Percentiles rank a stretch among this genome's conserved stretches.
Conservation (phyloP, 176 grass and related monocot genomes). For the Phoenix dactylifera region DNA sequence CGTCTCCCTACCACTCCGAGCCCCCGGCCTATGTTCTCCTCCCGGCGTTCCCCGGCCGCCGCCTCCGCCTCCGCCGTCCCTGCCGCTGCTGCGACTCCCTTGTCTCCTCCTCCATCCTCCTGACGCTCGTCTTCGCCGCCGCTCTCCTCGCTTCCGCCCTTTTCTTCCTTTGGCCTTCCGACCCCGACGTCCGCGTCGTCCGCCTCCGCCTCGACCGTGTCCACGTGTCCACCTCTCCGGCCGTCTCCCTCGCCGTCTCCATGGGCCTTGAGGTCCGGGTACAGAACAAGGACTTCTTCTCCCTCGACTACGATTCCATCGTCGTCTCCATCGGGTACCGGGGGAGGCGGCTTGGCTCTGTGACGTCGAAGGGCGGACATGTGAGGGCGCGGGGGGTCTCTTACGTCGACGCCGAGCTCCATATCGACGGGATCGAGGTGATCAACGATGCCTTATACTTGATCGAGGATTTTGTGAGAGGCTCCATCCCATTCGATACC, state of each 20-base stretch:
- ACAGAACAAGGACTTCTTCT: conserved; percentile 60
- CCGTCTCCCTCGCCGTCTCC: conserved; percentile 40
- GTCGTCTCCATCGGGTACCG: conserved; percentile 47
- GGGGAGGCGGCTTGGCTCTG: conserved; percentile 33
- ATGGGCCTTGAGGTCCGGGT: conserved; percentile 39
- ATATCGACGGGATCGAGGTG: conserved; percentile 45
- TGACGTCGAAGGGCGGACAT: conserved; percentile 35
- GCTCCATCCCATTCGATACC: conserved; percentile 64
- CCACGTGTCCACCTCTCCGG: conserved; percentile 38
- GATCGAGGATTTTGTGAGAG: conserved; percentile 54
- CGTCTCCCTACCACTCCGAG: no score
- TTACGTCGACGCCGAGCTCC: conserved; percentile 55
- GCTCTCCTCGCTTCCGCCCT: conserved; percentile 15
- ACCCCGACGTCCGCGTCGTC: conserved; percentile 47
- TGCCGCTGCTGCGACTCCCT: conserved; percentile 19
- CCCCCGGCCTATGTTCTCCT: no score
- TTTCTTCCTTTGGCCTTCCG: conserved; percentile 54
- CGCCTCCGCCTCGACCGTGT: conserved; percentile 48
- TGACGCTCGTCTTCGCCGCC: background rate
- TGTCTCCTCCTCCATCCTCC: conserved; percentile 9
- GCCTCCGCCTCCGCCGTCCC: background rate
- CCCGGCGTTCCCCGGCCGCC: background rate
- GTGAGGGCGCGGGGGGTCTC: conserved; percentile 49
- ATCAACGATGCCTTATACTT: conserved; percentile 62
- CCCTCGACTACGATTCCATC: conserved; percentile 45